phyloP scores from a whole-genome alignment of 345 rosid genomes.

The Fremontodendron californicum region DNA sequence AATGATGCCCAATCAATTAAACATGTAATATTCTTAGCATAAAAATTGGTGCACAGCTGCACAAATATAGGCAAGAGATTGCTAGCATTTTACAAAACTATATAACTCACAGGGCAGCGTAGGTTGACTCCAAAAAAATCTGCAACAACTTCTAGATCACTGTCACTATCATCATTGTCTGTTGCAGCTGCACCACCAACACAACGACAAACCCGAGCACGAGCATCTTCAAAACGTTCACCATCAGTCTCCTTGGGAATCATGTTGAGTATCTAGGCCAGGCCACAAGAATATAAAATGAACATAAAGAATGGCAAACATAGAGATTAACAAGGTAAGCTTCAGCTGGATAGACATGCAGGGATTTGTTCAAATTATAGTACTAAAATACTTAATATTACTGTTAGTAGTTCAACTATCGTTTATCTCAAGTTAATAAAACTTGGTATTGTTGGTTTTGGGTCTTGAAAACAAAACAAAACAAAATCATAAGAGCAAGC shows the following conservation, averaged over 20 bases:
- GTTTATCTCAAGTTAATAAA: not conserved
- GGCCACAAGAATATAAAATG: not conserved
- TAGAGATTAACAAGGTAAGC: not conserved
- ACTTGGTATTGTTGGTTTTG: not conserved
- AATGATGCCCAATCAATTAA: not conserved
- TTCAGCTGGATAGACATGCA: not conserved
- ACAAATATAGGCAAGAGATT: not conserved
- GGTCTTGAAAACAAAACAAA: not conserved
- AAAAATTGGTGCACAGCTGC: not conserved
- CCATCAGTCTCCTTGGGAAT: conserved; percentile 87
- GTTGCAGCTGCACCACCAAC: conserved; percentile 80
- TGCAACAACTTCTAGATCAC: conserved; percentile 97
- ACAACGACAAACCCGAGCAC: conserved; percentile 86
- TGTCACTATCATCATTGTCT: conserved; percentile 91
- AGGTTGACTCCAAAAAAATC: conserved; percentile 74
- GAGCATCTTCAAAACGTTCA: conserved; percentile 79
- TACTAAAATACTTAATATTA: not conserved
- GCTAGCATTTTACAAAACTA: not conserved
- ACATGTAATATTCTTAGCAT: not conserved
- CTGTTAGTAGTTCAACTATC: not conserved
- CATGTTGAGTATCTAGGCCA: conserved; percentile 60
- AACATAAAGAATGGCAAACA: not conserved
- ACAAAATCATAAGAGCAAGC: not conserved
- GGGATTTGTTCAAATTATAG: not conserved
- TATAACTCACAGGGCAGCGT: conserved; percentile 87